Percentiles rank a stretch among this genome's conserved stretches.
These are phyloP conservation scores for Aspergillus nanangensis DNA, from an alignment of 495 filamentous ascomycete genomes.

Conservation along the genomic window DNA sequence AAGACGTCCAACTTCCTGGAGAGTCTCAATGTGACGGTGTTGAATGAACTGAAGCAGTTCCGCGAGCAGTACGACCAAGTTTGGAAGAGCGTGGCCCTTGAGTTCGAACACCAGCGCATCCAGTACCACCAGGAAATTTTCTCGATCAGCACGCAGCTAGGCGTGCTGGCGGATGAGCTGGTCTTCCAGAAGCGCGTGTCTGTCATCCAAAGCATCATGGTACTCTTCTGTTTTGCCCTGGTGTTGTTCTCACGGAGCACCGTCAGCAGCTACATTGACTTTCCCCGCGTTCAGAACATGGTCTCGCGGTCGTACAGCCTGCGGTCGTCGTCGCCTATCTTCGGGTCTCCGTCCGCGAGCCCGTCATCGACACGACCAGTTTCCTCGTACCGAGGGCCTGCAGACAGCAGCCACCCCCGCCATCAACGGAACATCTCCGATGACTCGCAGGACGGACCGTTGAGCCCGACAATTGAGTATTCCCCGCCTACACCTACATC, in stretches of 20 bases:
- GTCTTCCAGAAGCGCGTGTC: slow-evolving; percentile 94
- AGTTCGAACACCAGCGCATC: slow-evolving; percentile 80
- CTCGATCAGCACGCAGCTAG: slow-evolving; percentile 75
- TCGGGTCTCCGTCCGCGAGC: slow-evolving; percentile 41
- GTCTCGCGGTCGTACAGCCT: slow-evolving; percentile 46
- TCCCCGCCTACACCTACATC: slow-evolving; percentile 46
- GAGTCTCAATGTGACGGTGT: slow-evolving; percentile 77
- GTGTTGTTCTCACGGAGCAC: slow-evolving; percentile 68
- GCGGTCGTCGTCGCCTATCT: slow-evolving; percentile 35
- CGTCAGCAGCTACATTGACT: slow-evolving; percentile 47
- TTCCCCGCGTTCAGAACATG: slow-evolving; percentile 55
- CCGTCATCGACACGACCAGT: slow-evolving; percentile 39
- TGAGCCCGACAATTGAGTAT: slow-evolving; percentile 39
- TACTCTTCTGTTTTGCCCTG: slow-evolving; percentile 81
- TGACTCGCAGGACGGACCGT: slow-evolving; percentile 28
- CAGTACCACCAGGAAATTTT: slow-evolving; percentile 75
- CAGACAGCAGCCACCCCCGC: not conserved
- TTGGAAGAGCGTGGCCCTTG: slow-evolving; percentile 90
- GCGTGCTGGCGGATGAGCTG: slow-evolving; percentile 86
- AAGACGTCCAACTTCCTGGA: slow-evolving; percentile 81
- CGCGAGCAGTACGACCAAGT: slow-evolving; percentile 89
- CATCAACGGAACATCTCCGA: slow-evolving; percentile 41
- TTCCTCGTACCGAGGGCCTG: slow-evolving; percentile 30
- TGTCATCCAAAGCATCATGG: slow-evolving; percentile 79
- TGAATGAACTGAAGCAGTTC: slow-evolving; percentile 77